Conservation (phyloP, 2,329 filamentous ascomycete genomes). For the Fusarium austroafricanum region DNA sequence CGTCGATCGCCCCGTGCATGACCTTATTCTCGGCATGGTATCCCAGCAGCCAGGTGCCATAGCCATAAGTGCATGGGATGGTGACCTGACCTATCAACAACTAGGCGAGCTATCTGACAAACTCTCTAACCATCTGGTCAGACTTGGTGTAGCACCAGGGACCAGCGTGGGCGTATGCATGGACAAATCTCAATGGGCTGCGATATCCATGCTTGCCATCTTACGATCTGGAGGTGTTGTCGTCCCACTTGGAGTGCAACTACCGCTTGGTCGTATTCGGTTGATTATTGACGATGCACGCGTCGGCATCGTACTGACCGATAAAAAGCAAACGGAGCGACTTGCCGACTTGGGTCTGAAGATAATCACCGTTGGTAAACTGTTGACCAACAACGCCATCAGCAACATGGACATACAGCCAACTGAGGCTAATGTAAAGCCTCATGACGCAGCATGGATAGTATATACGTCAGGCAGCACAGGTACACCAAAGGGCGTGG, state of each 20-base stretch:
- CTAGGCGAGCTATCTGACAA: neutral
- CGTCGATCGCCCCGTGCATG: neutral
- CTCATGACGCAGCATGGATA: neutral
- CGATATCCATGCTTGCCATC: neutral
- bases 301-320: neutral
- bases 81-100: neutral
- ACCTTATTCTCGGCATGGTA: neutral
- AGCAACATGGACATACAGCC: neutral
- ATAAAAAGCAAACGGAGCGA: neutral
- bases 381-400: neutral
- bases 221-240: slow-evolving; percentile 2
- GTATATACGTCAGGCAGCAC: slow-evolving; percentile 4
- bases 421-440: neutral
- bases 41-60: neutral
- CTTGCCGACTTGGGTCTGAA: neutral
- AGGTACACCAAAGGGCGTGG: neutral
- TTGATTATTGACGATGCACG: neutral
- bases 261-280: neutral
- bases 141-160: neutral
- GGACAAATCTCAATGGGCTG: slow-evolving; percentile 3
- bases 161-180: neutral
- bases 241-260: neutral
- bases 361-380: neutral
- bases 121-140: neutral
- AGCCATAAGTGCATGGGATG: neutral